Evolutionary conservation across 495 filamentous ascomycete genomes (phyloP).

Genomic region (Ramalina intermedia): DNA sequence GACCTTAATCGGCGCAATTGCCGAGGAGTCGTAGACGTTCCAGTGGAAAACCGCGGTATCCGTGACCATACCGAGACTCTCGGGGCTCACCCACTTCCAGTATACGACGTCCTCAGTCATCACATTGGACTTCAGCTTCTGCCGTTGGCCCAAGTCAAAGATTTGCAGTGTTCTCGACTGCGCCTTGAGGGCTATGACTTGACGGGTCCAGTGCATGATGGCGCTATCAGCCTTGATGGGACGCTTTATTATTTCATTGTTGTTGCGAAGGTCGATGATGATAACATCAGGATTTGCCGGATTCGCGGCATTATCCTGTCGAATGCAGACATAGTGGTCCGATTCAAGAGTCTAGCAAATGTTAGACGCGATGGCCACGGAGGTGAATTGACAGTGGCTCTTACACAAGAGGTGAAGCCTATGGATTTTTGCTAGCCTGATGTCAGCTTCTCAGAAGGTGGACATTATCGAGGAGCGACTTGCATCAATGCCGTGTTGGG

Average conservation of each 20-base stretch:
- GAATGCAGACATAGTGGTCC: constrained; percentile 86
- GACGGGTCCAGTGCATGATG: constrained; percentile 95
- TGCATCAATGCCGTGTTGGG: constrained; percentile 68
- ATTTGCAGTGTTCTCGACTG: constrained; percentile 89
- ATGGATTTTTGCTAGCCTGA: constrained; percentile 56
- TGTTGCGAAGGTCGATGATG: constrained; percentile 91
- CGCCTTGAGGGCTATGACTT: constrained; percentile 92
- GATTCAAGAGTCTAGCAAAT: constrained; percentile 77
- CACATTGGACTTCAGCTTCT: constrained; percentile 83
- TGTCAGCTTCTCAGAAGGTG: constrained; percentile 22
- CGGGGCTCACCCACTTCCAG: constrained; percentile 98
- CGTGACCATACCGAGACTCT: constrained; percentile 74
- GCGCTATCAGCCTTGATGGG: constrained; percentile 99
- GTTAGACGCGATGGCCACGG: not conserved
- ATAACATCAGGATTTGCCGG: constrained; percentile 73
- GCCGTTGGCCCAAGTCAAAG: constrained; percentile 80
- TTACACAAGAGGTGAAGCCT: constrained; percentile 93
- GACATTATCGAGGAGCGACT: constrained; percentile 23
- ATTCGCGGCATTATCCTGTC: constrained; percentile 72
- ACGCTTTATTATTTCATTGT: constrained; percentile 79
- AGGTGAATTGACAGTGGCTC: constrained; percentile 19
- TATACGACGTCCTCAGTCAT: constrained; percentile 96
- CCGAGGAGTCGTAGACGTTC: constrained; percentile 75
- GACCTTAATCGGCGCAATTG: constrained; percentile 68
- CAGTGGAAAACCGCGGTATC: constrained; percentile 88